Base-by-base conservation (phyloP, 2,329 filamentous ascomycete species). In the Hypocrella siamensis region DNA sequence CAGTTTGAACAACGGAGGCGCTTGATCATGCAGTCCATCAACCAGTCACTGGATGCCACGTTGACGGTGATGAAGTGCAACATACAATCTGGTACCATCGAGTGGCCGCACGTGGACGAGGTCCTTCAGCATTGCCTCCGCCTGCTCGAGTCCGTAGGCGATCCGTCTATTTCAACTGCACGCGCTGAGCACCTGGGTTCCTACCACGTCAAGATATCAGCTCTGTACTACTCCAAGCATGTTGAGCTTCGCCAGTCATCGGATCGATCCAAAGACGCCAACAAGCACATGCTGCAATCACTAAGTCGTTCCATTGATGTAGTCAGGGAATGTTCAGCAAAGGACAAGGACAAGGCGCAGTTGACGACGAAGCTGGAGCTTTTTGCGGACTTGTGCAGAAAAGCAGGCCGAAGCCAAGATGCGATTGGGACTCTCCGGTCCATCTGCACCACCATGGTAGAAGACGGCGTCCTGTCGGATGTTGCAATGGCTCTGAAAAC, bases 201-300 rank as follows among this genome's bases (percentile, higher is more conserved):
- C 3, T 71, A 74, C 40, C 60, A 70, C 35, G 65, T 78, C 38
- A 80, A 75, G 42, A 67, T 83, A 17, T 83, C 79, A 0, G 76
- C 79, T 42, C 61, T 80, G 3, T 82, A 82, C 46, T 83, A 76
- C 47, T 60, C 71, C n/a, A 61, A 70, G 30, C 72, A 73, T 44
- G 53, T 67, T 14, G 57, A 62, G 28, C 47, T 70, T 37, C 54
- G 61, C 11, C 68, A 67, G 31, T 52, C 56, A 17, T 41, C 53
- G 0, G 53, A 54, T 4, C 58, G 50, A 27, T 44, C 49, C 9
- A 55, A 54, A 31, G 46, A 53, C 15, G 34, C 45, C 28, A 54
- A 47, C 35, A 58, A 57, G 41, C 49, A 52, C 14, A 57, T 66
- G 2, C 49, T 79, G 11, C 63, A 67, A 31, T 63, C 74, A 10